These are phyloP conservation scores for Quillaja saponaria DNA, from an alignment of 306 rosid genomes.

Conservation along the genomic window DNA sequence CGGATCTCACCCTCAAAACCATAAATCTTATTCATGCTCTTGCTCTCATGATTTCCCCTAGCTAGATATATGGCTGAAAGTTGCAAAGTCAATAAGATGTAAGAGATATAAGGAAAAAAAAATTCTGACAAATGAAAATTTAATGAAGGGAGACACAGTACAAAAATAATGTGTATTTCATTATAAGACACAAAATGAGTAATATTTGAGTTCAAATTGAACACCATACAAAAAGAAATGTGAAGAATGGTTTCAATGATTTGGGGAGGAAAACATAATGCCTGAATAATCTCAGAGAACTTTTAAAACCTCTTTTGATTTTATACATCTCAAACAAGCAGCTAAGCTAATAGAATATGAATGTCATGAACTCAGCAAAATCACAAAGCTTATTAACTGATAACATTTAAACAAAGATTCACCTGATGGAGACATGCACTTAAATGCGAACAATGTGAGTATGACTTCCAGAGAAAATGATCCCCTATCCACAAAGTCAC, in stretches of 20 bases:
- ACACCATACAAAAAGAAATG: not conserved
- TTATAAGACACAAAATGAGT: not conserved
- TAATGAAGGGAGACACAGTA: not conserved
- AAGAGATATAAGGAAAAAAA: not conserved
- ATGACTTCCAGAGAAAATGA: constrained; percentile 97
- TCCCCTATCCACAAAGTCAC: constrained; percentile 99
- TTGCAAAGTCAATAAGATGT: constrained; percentile 20
- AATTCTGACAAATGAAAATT: constrained; percentile 1
- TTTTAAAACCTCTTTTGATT: constrained; percentile 1
- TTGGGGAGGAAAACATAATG: constrained; percentile 9
- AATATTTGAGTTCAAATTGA: constrained; percentile 4
- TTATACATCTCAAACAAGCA: constrained; percentile 2
- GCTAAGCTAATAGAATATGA: constrained; percentile 4
- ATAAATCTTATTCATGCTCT: constrained; percentile 99
- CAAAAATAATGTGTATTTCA: not conserved
- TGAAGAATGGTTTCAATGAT: not conserved
- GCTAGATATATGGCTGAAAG: constrained; percentile 89
- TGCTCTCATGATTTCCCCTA: constrained; percentile 98
- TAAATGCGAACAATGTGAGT: constrained; percentile 92
- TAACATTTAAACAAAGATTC: constrained; percentile 25
- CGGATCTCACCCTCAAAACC: constrained; percentile 99
- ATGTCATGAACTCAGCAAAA: not conserved
- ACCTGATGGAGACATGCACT: constrained; percentile 99
- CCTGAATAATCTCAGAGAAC: not conserved
- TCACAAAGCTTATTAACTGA: constrained; percentile 10